phyloP scores from a whole-genome alignment of 306 rosid genomes.

The Datisca glomerata region DNA sequence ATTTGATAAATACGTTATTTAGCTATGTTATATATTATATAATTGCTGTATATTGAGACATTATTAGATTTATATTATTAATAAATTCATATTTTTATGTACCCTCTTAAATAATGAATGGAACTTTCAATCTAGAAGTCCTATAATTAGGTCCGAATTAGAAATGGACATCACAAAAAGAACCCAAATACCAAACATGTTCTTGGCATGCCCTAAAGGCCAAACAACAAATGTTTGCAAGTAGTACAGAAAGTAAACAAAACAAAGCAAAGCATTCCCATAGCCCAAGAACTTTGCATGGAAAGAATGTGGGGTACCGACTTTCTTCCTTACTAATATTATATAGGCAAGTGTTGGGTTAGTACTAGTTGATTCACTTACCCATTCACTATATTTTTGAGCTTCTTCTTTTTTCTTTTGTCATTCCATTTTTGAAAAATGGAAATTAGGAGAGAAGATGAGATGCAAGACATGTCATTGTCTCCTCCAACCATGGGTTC shows the following conservation, averaged over 20 bases:
- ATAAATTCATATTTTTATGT: too few relatives aligned
- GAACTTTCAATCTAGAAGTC: too few relatives aligned
- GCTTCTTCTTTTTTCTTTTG: constrained; percentile 6
- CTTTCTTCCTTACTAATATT: constrained; percentile 25
- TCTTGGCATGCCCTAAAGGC: too few relatives aligned
- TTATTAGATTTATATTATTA: too few relatives aligned
- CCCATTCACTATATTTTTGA: constrained; percentile 11
- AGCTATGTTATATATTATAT: too few relatives aligned
- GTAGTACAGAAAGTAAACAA: constrained; percentile 19
- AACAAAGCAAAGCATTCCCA: constrained; percentile 12
- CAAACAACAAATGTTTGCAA: constrained; percentile 27
- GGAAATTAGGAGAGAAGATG: constrained; percentile 60
- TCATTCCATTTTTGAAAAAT: constrained; percentile 18
- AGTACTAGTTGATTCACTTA: constrained; percentile 26
- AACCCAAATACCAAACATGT: too few relatives aligned
- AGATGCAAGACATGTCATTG: constrained; percentile 43
- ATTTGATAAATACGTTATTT: too few relatives aligned
- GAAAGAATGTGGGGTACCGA: constrained; percentile 73
- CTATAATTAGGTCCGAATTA: too few relatives aligned
- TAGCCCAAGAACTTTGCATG: constrained; percentile 24
- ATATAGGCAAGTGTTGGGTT: constrained; percentile 34
- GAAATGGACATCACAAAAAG: too few relatives aligned
- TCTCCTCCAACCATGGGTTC: constrained; percentile 40
- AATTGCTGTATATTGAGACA: too few relatives aligned
- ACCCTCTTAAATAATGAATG: too few relatives aligned